Base-by-base conservation (phyloP, 257 asterid species). In the Ophiorrhiza pumila region DNA sequence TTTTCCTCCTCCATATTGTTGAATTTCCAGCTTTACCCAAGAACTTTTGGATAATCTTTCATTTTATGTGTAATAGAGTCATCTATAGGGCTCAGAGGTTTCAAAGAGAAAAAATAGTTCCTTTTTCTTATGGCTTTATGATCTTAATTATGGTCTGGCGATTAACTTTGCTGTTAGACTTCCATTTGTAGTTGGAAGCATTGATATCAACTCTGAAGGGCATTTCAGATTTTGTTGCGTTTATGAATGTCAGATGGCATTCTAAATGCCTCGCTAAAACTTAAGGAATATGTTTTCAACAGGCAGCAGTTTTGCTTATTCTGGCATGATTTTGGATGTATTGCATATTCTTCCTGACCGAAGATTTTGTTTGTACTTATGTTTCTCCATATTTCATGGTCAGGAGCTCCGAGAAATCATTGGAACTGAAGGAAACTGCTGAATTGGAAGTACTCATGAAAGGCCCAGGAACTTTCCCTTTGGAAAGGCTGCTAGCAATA, bases 401-500 rank as follows among this genome's bases (percentile, higher is more conserved):
- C 85, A 92, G 99, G 96, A 83, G 80, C 80, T 92, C 98, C 23
- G 96, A 77, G 75, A 95, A 80, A 78, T 85, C 96, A 67, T 62
- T 77, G 82, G 93, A 87, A 83, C 80, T 76, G 62, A 92, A 90
- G 87, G 99, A 90, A 82, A 85, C 57, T 70, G 88, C 89, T 80
- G 98, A 92, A 77, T 94, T 80, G 76, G 98, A 92, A 67, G 63
- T 80, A 75, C 86, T 95, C 81, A 82, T 89, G 92, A 95, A 95
- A 88, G 98, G 97, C 37, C 98, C 99, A 17, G 98, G 96, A 74
- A 87, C 90, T 47, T 95, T 95, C 81, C 99, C 98, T 0, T 75
- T 95, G 70, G 99, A 95, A 80, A 90, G 98, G 83, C 79, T 95
- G 77, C 80, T 95, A 72, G 99, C 96, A 62, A 89, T 95, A 77